Evolutionary conservation across 2,329 filamentous ascomycete species (phyloP).

Genomic region (Fusarium sp.): DNA sequence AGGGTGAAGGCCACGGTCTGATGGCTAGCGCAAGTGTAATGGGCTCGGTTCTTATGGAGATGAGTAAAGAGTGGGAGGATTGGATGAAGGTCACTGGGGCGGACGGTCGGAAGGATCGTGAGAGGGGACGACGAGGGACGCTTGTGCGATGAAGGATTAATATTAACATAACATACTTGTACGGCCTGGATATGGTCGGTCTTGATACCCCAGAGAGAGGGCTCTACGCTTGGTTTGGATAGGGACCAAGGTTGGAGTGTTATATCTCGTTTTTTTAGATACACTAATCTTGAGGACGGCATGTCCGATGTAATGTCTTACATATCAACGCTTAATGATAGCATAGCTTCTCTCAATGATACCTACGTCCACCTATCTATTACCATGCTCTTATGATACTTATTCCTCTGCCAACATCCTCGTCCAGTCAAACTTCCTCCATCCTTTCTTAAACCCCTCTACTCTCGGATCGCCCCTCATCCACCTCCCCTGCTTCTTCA

Average conservation of each 20-base stretch:
- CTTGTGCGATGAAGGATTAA: conserved; percentile 36
- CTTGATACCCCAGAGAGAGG: conserved; percentile 31
- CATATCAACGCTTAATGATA: conserved; percentile 22
- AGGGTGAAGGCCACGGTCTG: conserved; percentile 91
- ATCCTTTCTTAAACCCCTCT: conserved; percentile 83
- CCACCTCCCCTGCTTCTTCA: conserved; percentile 94
- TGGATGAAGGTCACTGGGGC: conserved; percentile 74
- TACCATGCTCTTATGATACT: neutral
- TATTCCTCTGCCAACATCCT: conserved; percentile 61
- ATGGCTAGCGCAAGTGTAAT: conserved; percentile 96
- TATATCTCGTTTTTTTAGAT: conserved; percentile 29
- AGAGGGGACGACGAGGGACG: conserved; percentile 46
- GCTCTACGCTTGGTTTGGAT: conserved; percentile 1
- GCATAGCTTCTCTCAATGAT: neutral
- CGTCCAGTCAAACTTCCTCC: conserved; percentile 94
- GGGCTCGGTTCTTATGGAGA: conserved; percentile 94
- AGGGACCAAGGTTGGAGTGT: neutral
- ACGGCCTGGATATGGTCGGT: conserved; percentile 3
- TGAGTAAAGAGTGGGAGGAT: conserved; percentile 92
- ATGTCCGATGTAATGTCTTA: conserved; percentile 39
- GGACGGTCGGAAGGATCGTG: conserved; percentile 50
- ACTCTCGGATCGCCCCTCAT: conserved; percentile 73
- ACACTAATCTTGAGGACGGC: conserved; percentile 40
- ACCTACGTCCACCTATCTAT: neutral
- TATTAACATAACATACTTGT: neutral